These are phyloP conservation scores for Nannochloropsis oceanica DNA, from an alignment of 108 stramenopile genomes.

Conservation along the genomic window DNA sequence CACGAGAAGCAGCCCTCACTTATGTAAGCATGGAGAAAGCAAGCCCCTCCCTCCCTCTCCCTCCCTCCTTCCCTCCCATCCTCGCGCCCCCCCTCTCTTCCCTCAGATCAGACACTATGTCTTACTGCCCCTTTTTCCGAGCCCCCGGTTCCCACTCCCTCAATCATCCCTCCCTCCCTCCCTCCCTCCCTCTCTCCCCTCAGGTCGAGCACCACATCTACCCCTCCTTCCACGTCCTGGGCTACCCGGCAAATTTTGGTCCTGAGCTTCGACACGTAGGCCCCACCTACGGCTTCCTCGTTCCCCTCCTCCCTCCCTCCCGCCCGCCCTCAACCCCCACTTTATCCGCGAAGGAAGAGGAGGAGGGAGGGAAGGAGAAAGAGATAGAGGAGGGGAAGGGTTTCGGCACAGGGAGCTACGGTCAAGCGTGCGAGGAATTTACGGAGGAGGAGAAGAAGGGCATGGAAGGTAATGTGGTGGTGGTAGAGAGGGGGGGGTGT, in stretches of 20 bases:
- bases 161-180: background rate
- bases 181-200: background rate
- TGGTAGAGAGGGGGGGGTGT: background rate
- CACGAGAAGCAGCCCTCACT: background rate
- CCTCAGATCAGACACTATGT: too few species aligned
- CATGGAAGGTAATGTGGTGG: background rate
- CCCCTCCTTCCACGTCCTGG: background rate
- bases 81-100: background rate
- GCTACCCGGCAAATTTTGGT: background rate
- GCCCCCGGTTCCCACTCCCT: too few species aligned
- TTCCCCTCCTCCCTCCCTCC: background rate
- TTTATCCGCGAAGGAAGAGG: too few species aligned
- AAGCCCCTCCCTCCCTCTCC: background rate
- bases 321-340: too few species aligned
- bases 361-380: too few species aligned
- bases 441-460: background rate
- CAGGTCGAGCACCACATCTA: background rate
- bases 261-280: background rate
- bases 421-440: background rate
- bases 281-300: background rate
- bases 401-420: background rate
- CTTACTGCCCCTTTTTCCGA: too few species aligned
- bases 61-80: background rate
- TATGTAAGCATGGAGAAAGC: background rate
- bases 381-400: too few species aligned